Evolutionary conservation across 257 asterid species (phyloP).

Genomic region (Plantago elongata): DNA sequence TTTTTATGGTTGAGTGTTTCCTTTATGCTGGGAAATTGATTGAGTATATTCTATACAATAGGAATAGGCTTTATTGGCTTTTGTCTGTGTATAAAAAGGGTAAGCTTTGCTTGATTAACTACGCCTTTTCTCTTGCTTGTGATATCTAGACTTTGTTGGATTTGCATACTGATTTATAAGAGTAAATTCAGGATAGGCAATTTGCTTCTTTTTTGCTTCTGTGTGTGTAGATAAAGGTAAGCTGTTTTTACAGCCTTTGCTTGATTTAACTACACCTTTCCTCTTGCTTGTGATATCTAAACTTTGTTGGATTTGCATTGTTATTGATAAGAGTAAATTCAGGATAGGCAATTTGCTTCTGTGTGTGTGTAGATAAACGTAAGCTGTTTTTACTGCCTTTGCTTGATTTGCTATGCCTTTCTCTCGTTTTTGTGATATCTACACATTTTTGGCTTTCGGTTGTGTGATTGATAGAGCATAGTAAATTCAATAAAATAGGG

Average conservation of each 20-base stretch:
- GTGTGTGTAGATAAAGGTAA: neutral
- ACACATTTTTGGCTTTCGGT: no score
- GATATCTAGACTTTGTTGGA: no score
- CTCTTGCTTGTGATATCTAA: neutral
- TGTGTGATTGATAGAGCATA: no score
- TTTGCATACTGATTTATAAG: no score
- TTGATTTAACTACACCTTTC: neutral
- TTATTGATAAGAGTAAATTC: no score
- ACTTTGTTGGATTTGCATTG: no score
- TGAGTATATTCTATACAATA: constrained; percentile 7
- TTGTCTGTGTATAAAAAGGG: neutral
- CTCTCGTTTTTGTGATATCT: neutral
- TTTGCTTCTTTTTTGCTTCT: no score
- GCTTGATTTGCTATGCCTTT: neutral
- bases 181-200: no score
- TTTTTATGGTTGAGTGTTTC: no score
- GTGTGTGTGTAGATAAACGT: neutral
- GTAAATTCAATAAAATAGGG: no score
- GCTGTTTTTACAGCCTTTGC: neutral
- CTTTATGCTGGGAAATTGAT: neutral
- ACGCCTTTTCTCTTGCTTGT: neutral
- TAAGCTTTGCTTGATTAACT: neutral
- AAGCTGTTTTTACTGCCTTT: neutral
- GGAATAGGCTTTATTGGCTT: neutral
- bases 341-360: no score